These are phyloP conservation scores for Bolboschoenoplectus hybrid DNA, from an alignment of 202 grass and related monocot species.

Conservation along the genomic window DNA sequence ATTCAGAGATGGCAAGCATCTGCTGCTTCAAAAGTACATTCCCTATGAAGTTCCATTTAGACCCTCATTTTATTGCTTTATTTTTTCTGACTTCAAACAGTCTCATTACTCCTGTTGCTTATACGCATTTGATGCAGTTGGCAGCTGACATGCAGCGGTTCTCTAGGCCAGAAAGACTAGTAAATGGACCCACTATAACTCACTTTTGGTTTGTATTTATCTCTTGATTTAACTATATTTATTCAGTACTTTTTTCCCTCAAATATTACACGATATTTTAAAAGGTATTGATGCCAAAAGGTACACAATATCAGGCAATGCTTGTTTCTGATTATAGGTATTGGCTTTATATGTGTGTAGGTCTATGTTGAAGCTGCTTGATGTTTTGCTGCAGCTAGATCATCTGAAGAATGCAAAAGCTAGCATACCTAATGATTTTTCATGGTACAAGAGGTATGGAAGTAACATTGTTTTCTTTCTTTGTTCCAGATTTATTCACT, in stretches of 20 bases:
- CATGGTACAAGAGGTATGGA: constrained; percentile 97
- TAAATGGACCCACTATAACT: constrained; percentile 94
- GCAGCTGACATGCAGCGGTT: constrained; percentile 99
- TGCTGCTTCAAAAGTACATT: constrained; percentile 89
- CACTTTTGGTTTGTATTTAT: constrained; percentile 82
- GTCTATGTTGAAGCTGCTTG: constrained; percentile 97
- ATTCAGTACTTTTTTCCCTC: constrained; percentile 23
- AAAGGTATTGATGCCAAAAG: background rate
- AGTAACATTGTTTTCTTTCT: constrained; percentile 7
- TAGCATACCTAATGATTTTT: constrained; percentile 99
- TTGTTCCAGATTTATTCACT: constrained; percentile 5
- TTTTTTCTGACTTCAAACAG: constrained; percentile 1
- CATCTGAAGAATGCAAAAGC: constrained; percentile 99
- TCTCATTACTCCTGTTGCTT: constrained; percentile 38
- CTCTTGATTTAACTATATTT: constrained; percentile 25
- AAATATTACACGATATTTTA: constrained; percentile 6
- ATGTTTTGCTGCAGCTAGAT: constrained; percentile 95
- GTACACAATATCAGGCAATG: background rate
- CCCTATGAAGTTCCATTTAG: background rate
- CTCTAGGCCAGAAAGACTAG: constrained; percentile 91
- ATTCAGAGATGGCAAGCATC: constrained; percentile 99
- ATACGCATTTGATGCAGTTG: constrained; percentile 62
- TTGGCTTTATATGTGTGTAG: constrained; percentile 50
- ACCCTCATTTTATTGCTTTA: constrained; percentile 17
- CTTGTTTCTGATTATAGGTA: constrained; percentile 41